These are phyloP conservation scores for Fusarium graminum DNA, from an alignment of 2,329 filamentous ascomycete species.

Conservation along the genomic window DNA sequence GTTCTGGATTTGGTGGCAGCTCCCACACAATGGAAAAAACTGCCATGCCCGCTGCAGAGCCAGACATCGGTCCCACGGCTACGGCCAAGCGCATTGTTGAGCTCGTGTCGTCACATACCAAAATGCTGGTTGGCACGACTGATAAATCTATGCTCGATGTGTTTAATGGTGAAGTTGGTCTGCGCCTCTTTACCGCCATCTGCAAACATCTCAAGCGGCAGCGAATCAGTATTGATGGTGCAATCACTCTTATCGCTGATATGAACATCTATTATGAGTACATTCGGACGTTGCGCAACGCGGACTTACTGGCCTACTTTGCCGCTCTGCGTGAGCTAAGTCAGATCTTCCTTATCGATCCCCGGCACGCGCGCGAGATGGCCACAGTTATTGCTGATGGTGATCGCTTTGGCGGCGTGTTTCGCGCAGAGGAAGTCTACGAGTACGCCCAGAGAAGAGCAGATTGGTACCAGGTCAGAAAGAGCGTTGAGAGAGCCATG, in stretches of 20 bases:
- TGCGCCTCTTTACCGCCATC: constrained; percentile 89
- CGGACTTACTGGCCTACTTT: constrained; percentile 89
- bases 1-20: constrained; percentile 27
- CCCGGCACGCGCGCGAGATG: constrained; percentile 88
- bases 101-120: constrained; percentile 88
- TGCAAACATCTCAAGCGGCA: constrained; percentile 99
- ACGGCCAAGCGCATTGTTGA: constrained; percentile 86
- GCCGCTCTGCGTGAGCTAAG: constrained; percentile 89
- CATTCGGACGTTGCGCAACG: constrained; percentile 83
- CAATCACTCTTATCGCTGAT: constrained; percentile 93
- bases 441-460: constrained; percentile 94
- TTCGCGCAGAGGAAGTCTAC: constrained; percentile 95
- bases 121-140: constrained; percentile 92
- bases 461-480: constrained; percentile 93
- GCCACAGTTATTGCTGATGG: constrained; percentile 94
- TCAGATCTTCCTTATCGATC: constrained; percentile 94
- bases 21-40: constrained; percentile 42
- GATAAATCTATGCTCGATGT: constrained; percentile 99
- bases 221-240: constrained; percentile 88
- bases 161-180: constrained; percentile 96
- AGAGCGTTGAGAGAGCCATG: constrained; percentile 94
- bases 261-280: constrained; percentile 95
- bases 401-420: constrained; percentile 90
- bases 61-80: constrained; percentile 75
- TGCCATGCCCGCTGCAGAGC: constrained; percentile 53